Conservation (phyloP, 1,139 yeast genomes). For the Zygosaccharomyces sapae region DNA sequence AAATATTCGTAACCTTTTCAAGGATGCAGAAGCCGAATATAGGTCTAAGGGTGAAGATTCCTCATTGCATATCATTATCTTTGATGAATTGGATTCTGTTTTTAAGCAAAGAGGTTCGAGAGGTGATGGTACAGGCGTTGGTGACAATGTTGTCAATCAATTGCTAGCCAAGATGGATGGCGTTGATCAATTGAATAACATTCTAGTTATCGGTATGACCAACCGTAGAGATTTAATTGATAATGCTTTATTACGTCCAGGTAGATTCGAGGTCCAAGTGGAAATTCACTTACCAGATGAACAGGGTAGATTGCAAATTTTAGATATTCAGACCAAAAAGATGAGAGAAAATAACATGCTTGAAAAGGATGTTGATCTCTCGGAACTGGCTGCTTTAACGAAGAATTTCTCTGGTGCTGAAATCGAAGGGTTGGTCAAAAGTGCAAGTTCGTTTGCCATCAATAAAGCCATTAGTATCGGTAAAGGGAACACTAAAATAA, state of each 20-base stretch:
- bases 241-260: constrained; percentile 91
- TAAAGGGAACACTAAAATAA: constrained; percentile 61
- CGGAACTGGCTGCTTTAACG: constrained; percentile 73
- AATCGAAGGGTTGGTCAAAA: constrained; percentile 90
- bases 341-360: constrained; percentile 80
- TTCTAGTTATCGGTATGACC: constrained; percentile 97
- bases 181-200: constrained; percentile 93
- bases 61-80: constrained; percentile 86
- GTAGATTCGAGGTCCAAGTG: constrained; percentile 96
- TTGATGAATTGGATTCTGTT: constrained; percentile 96
- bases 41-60: constrained; percentile 93
- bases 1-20: constrained; percentile 89
- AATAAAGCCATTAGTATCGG: constrained; percentile 83
- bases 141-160: constrained; percentile 97
- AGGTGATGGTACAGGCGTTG: constrained; percentile 97
- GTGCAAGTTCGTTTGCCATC: constrained; percentile 93
- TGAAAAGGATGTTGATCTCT: constrained; percentile 69
- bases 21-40: constrained; percentile 95
- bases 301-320: constrained; percentile 83
- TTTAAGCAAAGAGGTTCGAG: constrained; percentile 97
- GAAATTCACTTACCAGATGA: constrained; percentile 96
- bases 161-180: constrained; percentile 98
- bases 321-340: constrained; percentile 85
- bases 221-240: constrained; percentile 93
- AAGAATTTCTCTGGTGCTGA: constrained; percentile 98